These are phyloP conservation scores for Flagelloscypha sp. DNA, from an alignment of 768 basidiomycete genomes.

Conservation along the genomic window DNA sequence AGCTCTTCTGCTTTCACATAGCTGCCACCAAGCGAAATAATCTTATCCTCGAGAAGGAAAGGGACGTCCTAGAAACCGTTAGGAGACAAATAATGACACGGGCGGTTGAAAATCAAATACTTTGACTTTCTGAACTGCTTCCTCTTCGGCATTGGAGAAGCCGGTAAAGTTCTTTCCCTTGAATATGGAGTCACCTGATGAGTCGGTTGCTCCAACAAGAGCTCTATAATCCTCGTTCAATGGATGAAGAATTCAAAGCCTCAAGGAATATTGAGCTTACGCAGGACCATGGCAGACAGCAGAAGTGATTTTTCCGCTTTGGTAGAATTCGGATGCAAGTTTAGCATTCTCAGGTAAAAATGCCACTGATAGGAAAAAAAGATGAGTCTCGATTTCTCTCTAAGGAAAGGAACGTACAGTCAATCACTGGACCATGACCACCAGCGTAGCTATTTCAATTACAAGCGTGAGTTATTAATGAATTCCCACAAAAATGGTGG, in stretches of 20 bases:
- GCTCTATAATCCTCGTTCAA: too few relatives aligned
- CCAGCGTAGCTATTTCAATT: too few relatives aligned
- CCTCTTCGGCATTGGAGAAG: slow-evolving; percentile 48
- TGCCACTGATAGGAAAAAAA: too few relatives aligned
- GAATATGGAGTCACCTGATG: slow-evolving; percentile 30
- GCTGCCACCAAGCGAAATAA: slow-evolving; percentile 54
- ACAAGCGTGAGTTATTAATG: too few relatives aligned
- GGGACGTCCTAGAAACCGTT: slow-evolving; percentile 57
- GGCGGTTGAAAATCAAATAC: too few relatives aligned
- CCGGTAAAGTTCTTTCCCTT: background rate
- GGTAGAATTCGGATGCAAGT: slow-evolving; percentile 82
- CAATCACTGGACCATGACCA: slow-evolving; percentile 72
- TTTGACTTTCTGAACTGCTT: slow-evolving; percentile 33
- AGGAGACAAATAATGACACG: too few relatives aligned
- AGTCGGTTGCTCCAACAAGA: slow-evolving; percentile 46
- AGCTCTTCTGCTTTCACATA: slow-evolving; percentile 48
- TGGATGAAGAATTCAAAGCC: too few relatives aligned
- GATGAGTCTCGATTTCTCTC: too few relatives aligned
- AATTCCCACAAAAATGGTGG: too few relatives aligned
- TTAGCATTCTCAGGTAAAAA: too few relatives aligned
- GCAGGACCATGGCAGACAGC: slow-evolving; percentile 81
- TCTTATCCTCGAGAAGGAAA: slow-evolving; percentile 64
- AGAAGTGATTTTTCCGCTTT: slow-evolving; percentile 52
- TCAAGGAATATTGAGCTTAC: slow-evolving; percentile 32
- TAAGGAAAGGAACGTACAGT: too few relatives aligned